phyloP scores from a whole-genome alignment of 129 eudicot genomes.

The Lonicera japonica region DNA sequence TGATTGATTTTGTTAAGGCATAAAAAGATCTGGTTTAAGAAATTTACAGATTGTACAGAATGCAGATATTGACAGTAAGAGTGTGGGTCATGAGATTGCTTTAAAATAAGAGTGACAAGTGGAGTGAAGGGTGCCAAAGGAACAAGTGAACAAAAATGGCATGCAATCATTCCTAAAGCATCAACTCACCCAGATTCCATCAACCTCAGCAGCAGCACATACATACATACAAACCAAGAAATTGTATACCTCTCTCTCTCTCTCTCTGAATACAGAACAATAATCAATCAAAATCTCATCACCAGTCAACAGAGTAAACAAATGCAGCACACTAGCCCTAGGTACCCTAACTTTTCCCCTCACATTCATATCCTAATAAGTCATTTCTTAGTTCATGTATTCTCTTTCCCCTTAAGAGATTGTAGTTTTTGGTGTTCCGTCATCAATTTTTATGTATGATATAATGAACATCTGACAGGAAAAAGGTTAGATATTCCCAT shows the following conservation, averaged over 20 bases:
- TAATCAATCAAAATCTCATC: slow-evolving; percentile 10
- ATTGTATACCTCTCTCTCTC: slow-evolving; percentile 1
- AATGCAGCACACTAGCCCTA: neutral
- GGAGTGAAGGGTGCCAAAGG: slow-evolving; percentile 13
- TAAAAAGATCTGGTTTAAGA: neutral
- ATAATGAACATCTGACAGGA: slow-evolving; percentile 11
- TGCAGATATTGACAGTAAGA: neutral
- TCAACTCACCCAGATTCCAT: neutral
- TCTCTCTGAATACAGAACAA: slow-evolving; percentile 1
- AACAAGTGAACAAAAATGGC: slow-evolving; percentile 12
- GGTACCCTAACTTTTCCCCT: neutral
- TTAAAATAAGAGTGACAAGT: slow-evolving; percentile 13
- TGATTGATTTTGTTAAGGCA: neutral
- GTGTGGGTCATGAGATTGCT: neutral
- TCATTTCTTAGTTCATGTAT: neutral
- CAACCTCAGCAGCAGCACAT: neutral
- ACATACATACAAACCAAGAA: neutral
- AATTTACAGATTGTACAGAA: neutral
- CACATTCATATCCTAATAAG: neutral
- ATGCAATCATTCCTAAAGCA: slow-evolving; percentile 6
- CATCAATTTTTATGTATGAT: slow-evolving; percentile 31
- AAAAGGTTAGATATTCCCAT: slow-evolving; percentile 39
- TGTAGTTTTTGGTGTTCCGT: slow-evolving; percentile 31
- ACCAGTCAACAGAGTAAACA: slow-evolving; percentile 2
- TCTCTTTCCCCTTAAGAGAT: slow-evolving; percentile 5